Base-by-base conservation (phyloP, 1,284 basidiomycete species). In the Hymenochaete sp. region DNA sequence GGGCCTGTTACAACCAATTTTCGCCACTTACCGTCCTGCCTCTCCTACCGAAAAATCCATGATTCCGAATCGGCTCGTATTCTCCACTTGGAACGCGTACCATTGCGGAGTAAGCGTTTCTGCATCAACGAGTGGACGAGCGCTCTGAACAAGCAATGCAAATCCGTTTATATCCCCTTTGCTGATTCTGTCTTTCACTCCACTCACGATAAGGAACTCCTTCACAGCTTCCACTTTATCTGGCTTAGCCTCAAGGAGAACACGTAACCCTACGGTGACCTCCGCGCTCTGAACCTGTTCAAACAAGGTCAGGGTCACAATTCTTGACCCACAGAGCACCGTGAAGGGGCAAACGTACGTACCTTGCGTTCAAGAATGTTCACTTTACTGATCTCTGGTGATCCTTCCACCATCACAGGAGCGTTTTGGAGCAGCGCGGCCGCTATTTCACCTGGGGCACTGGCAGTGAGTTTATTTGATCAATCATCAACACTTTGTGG, bases 81-180 rank as follows among this genome's bases (percentile, higher is more conserved):
- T 64, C 3, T 62, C 56, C 42, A 63, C 63, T 47, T 66, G 58
- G 43, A 68, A 53, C 3, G 66, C 64, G 44, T 65, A 70, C 67
- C 67, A 69, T 26, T 63, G 57, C 8, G 59, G 56, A 2, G 67
- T 67, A 27, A 55, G 53, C 1, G 55, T 44, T 53, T 68, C 67
- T 2, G 55, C 58, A 36, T 67, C 59, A 39, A 68, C 61, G 7
- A 66, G 55, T 3, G 63, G 57, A 3, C 63, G 52, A 13, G 63
- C 64, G 25, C 58, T 53, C 64, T 67, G 22, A 21, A 32, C 24
- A 9, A 14, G 9, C 8, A 27, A 22, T 11, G n/a, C 2, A 14
- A 21, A 29, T 43, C 19, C 35, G 5, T 14, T 11, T 2, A 25
- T 21, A 13, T 32, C 18, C 11, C 5, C 7, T 6, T 7, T 33